Evolutionary conservation across 495 filamentous ascomycete genomes (phyloP).

Genomic region (Penicillium cataractarum): DNA sequence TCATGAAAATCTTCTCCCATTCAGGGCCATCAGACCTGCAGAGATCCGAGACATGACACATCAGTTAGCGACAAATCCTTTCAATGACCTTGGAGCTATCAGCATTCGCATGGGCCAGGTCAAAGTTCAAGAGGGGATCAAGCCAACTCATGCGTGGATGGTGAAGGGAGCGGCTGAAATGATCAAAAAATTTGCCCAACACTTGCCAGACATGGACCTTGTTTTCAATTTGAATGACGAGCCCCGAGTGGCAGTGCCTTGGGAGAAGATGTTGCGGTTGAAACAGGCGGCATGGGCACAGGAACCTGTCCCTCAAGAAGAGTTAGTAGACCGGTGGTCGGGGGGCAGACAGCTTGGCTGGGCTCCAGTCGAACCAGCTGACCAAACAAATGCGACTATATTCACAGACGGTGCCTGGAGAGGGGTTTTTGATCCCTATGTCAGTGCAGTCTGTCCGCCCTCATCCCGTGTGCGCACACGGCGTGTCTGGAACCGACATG

Average conservation of each 20-base stretch:
- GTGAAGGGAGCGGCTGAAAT: slow-evolving; percentile 62
- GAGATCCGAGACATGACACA: slow-evolving; percentile 57
- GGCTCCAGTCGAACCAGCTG: slow-evolving; percentile 47
- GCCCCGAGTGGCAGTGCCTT: slow-evolving; percentile 74
- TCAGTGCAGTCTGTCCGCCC: slow-evolving; percentile 57
- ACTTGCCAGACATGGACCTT: slow-evolving; percentile 79
- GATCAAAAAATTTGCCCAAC: slow-evolving; percentile 67
- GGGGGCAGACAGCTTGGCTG: slow-evolving; percentile 41
- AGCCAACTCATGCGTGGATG: slow-evolving; percentile 59
- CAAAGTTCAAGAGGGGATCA: slow-evolving; percentile 46
- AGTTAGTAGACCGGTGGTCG: slow-evolving; percentile 38
- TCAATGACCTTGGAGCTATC: slow-evolving; percentile 53
- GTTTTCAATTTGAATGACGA: slow-evolving; percentile 80
- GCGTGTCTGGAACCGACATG: slow-evolving; percentile 48
- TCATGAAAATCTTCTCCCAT: slow-evolving; percentile 68
- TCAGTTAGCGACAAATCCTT: slow-evolving; percentile 48
- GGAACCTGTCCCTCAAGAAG: slow-evolving; percentile 24
- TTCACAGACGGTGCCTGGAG: slow-evolving; percentile 53
- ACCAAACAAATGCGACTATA: slow-evolving; percentile 46
- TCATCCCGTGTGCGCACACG: slow-evolving; percentile 57
- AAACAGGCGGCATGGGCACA: slow-evolving; percentile 39
- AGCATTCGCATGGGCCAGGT: slow-evolving; percentile 51
- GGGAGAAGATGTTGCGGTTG: slow-evolving; percentile 54
- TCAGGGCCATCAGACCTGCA: slow-evolving; percentile 68
- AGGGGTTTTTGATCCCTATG: slow-evolving; percentile 51